Evolutionary conservation across 768 basidiomycete species (phyloP).

Genomic region (Sarcodon sp.): DNA sequence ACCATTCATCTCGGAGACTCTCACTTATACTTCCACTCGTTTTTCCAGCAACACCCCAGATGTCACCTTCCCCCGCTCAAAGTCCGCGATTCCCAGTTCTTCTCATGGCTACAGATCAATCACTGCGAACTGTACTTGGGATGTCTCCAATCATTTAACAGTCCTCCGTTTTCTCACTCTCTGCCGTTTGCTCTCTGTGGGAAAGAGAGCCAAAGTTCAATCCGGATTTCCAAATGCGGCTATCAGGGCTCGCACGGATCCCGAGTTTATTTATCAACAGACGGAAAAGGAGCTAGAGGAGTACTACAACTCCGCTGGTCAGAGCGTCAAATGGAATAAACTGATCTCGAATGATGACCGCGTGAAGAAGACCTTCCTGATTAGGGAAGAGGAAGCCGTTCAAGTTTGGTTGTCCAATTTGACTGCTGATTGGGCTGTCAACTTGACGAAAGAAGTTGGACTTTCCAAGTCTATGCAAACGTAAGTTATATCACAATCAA

Average conservation of each 20-base stretch:
- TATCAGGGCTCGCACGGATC: neutral
- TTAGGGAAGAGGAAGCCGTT: neutral
- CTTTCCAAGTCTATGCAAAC: neutral
- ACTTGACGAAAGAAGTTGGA: neutral
- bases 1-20: neutral
- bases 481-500: neutral
- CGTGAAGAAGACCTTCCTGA: neutral
- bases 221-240: neutral
- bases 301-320: neutral
- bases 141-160: neutral
- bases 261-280: neutral
- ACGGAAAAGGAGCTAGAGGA: neutral
- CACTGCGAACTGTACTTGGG: neutral
- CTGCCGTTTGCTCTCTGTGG: neutral
- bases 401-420: neutral
- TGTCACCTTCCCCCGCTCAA: neutral
- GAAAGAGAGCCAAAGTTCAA: neutral
- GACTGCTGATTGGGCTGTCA: neutral
- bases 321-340: neutral
- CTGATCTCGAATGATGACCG: neutral
- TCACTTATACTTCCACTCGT: too few species aligned
- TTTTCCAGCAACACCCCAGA: neutral
- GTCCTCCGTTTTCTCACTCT: neutral
- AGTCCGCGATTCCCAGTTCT: neutral
- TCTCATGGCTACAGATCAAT: neutral